Percentiles rank a stretch among this genome's conserved stretches.
These are phyloP conservation scores for Beauveria bassiana DNA, from an alignment of 2,329 filamentous ascomycete genomes.

Conservation along the genomic window DNA sequence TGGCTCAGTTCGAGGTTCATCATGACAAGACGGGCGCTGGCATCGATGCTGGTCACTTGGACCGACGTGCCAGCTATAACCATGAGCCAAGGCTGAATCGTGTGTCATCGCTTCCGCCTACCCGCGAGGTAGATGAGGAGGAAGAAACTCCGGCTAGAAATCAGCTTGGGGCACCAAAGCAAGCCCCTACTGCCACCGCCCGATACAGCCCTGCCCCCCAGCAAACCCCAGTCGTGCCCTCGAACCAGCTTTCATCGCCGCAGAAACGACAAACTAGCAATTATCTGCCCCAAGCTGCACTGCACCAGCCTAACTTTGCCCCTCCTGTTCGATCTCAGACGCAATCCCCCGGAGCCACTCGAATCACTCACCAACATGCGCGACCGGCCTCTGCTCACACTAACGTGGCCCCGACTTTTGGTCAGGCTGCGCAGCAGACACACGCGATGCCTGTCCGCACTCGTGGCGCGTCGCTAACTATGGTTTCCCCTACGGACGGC, in stretches of 20 bases:
- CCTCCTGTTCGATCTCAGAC: slow-evolving; percentile 55
- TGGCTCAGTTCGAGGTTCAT: slow-evolving; percentile 55
- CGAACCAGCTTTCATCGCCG: slow-evolving; percentile 44
- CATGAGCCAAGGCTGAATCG: slow-evolving; percentile 48
- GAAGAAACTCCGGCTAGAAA: slow-evolving; percentile 32
- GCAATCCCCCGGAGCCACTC: slow-evolving; percentile 48
- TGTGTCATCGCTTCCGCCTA: slow-evolving; percentile 51
- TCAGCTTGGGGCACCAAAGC: slow-evolving; percentile 19
- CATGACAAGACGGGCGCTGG: slow-evolving; percentile 29
- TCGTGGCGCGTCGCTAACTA: slow-evolving; percentile 45
- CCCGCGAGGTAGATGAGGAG: slow-evolving; percentile 55
- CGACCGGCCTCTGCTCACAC: slow-evolving; percentile 48
- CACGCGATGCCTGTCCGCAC: neutral
- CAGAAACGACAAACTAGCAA: slow-evolving; percentile 45
- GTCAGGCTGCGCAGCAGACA: slow-evolving; percentile 19
- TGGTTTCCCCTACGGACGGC: slow-evolving; percentile 57
- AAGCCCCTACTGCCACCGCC: slow-evolving; percentile 22
- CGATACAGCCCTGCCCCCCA: slow-evolving; percentile 32
- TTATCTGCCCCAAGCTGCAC: slow-evolving; percentile 38
- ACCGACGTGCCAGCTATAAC: slow-evolving; percentile 43
- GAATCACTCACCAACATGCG: slow-evolving; percentile 29
- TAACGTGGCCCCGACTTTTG: slow-evolving; percentile 28
- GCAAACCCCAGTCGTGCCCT: slow-evolving; percentile 10
- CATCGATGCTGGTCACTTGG: slow-evolving; percentile 31
- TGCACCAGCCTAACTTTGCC: slow-evolving; percentile 33